A percentile compares a stretch with the other conserved stretches of the same genome.
phyloP scores from a whole-genome alignment of 2,329 filamentous ascomycete genomes.

The Trichoderma sp. region DNA sequence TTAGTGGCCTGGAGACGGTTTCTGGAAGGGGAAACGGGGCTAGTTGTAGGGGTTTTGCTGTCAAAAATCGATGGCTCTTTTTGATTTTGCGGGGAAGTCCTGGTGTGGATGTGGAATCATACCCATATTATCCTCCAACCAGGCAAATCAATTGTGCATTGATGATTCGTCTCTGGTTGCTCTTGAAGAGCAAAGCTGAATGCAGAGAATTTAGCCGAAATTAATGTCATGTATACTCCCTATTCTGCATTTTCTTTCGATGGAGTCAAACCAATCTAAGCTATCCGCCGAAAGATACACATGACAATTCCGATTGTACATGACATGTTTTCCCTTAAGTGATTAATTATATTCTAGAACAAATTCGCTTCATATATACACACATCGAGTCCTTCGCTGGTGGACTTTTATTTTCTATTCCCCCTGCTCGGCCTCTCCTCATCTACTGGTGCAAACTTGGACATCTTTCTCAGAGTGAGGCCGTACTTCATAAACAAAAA shows the following conservation, averaged over 20 bases:
- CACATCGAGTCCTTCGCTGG: background rate
- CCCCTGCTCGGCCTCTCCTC: background rate
- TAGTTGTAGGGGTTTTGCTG: background rate
- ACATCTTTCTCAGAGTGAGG: background rate
- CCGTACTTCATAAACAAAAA: constrained; percentile 14
- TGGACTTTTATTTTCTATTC: background rate
- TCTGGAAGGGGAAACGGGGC: background rate
- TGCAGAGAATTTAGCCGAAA: no score
- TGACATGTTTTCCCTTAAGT: background rate
- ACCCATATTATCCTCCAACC: background rate
- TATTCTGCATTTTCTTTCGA: no score
- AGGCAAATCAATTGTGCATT: no score
- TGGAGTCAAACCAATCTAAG: no score
- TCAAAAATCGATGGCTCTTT: background rate
- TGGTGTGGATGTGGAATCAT: background rate
- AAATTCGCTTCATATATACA: background rate
- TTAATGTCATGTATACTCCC: no score
- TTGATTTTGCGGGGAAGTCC: background rate
- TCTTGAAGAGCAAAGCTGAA: no score
- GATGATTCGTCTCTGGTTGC: no score
- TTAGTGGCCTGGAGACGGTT: background rate
- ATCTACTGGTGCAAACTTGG: background rate
- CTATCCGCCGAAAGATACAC: no score
- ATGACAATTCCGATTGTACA: no score
- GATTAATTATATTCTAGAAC: background rate